phyloP scores from a whole-genome alignment of 352 stramenopile genomes.

The Pythium biforme region DNA sequence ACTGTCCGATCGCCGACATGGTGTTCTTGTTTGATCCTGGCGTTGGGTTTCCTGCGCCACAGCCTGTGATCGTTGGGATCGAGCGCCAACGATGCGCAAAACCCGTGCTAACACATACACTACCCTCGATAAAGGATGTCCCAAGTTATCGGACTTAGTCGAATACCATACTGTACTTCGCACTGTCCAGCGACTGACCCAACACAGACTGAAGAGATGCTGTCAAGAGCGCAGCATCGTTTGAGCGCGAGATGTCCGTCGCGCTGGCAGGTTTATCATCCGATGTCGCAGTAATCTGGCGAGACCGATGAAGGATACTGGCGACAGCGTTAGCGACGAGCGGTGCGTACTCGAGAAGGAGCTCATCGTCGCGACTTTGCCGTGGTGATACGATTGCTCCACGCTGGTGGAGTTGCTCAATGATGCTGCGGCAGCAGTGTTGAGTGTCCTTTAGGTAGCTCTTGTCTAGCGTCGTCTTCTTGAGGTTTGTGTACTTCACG shows the following conservation, averaged over 20 bases:
- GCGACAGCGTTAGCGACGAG: slow-evolving; percentile 54
- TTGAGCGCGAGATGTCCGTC: not conserved
- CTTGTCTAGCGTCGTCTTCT: slow-evolving; percentile 55
- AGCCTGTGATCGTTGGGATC: slow-evolving; percentile 5
- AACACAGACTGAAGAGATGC: slow-evolving; percentile 8
- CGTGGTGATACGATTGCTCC: slow-evolving; percentile 47
- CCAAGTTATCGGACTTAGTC: slow-evolving; percentile 12
- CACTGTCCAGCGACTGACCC: not conserved
- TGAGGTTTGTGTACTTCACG: slow-evolving; percentile 53
- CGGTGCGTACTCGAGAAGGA: slow-evolving; percentile 49
- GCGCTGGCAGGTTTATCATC: not conserved
- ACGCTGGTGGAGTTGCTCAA: slow-evolving; percentile 48
- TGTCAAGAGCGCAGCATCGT: not conserved
- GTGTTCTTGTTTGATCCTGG: slow-evolving; percentile 21
- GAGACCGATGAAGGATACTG: slow-evolving; percentile 28
- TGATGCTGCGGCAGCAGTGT: slow-evolving; percentile 36
- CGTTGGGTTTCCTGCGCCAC: not conserved
- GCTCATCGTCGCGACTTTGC: slow-evolving; percentile 51
- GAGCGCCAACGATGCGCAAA: slow-evolving; percentile 18
- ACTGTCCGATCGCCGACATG: slow-evolving; percentile 82
- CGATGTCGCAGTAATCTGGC: not conserved
- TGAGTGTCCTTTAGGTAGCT: slow-evolving; percentile 40
- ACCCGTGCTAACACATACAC: slow-evolving; percentile 1
- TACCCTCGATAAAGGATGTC: not conserved
- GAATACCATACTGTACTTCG: not conserved